phyloP scores from a whole-genome alignment of 1,284 basidiomycete genomes.

The Tetrapyrgos nigripes region DNA sequence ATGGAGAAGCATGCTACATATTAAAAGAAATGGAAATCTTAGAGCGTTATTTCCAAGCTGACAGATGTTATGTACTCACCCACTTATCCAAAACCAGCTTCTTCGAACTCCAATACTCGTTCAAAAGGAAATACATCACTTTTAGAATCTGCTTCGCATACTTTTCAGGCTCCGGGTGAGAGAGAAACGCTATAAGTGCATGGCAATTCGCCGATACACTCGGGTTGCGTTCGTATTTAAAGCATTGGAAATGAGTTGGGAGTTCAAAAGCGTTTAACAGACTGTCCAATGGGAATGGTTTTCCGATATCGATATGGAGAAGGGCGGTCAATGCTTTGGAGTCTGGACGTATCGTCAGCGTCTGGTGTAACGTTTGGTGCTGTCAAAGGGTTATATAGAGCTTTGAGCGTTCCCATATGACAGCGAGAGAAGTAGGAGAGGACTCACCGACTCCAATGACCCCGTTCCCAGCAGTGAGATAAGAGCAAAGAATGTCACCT shows the following conservation, averaged over 20 bases:
- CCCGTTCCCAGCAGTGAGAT: background rate
- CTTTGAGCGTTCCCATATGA: background rate
- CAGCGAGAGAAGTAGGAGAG: background rate
- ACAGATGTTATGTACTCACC: background rate
- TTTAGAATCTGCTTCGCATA: background rate
- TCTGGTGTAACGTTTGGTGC: background rate
- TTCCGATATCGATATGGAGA: background rate
- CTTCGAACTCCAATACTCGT: background rate
- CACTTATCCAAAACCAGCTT: background rate
- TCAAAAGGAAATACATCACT: background rate
- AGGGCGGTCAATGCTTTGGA: background rate
- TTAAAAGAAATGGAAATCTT: background rate
- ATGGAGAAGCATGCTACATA: background rate
- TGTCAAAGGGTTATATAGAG: too few species aligned
- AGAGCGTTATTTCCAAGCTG: too few species aligned
- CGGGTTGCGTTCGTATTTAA: background rate
- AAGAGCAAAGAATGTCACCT: background rate
- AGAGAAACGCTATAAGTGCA: background rate
- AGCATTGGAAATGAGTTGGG: background rate
- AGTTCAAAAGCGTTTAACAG: background rate
- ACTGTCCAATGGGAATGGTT: background rate
- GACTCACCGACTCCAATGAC: background rate
- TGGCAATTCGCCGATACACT: background rate
- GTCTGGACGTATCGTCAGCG: background rate
- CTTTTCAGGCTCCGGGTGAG: background rate